Percentiles rank a stretch among this genome's conserved stretches.
These are phyloP conservation scores for Volvox carteri DNA, from an alignment of 163 green algal genomes.

Conservation along the genomic window DNA sequence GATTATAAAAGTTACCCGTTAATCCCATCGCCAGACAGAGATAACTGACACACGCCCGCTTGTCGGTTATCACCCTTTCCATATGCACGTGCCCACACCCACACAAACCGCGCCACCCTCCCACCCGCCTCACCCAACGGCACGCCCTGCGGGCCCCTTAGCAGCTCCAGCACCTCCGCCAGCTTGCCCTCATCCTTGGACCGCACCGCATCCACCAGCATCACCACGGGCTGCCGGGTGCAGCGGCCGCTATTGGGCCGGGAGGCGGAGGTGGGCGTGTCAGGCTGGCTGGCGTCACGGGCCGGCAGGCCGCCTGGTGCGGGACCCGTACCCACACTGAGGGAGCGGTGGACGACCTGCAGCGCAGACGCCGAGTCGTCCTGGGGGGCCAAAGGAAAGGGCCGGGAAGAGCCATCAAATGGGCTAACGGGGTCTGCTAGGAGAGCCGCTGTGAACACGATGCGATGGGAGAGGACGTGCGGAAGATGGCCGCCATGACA, in stretches of 20 bases:
- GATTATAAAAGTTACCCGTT: too few relatives aligned
- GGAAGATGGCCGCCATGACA: too few relatives aligned
- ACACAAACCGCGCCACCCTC: neutral
- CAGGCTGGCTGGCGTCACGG: constrained; percentile 5
- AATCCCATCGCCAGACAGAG: too few relatives aligned
- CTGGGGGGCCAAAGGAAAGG: neutral
- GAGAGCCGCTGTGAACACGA: too few relatives aligned
- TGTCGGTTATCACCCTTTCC: too few relatives aligned
- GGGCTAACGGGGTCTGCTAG: too few relatives aligned
- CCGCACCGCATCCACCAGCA: constrained; percentile 71
- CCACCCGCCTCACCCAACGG: constrained; percentile 15
- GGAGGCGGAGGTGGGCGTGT: constrained; percentile 4
- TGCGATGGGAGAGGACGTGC: too few relatives aligned
- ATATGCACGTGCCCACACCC: neutral
- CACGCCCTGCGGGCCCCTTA: constrained; percentile 32
- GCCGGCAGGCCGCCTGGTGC: neutral
- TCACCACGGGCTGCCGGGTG: constrained; percentile 23
- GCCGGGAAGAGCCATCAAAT: too few relatives aligned
- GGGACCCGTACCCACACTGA: neutral
- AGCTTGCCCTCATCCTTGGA: constrained; percentile 59
- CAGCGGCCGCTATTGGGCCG: constrained; percentile 14
- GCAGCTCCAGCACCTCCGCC: constrained; percentile 49
- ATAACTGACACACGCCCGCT: too few relatives aligned
- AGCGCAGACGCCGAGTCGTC: neutral
- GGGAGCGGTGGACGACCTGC: neutral